Percentiles rank a stretch among this genome's conserved stretches.
Evolutionary conservation across 2,329 filamentous ascomycete species (phyloP).

Genomic region (Pseudopithomyces maydicus): DNA sequence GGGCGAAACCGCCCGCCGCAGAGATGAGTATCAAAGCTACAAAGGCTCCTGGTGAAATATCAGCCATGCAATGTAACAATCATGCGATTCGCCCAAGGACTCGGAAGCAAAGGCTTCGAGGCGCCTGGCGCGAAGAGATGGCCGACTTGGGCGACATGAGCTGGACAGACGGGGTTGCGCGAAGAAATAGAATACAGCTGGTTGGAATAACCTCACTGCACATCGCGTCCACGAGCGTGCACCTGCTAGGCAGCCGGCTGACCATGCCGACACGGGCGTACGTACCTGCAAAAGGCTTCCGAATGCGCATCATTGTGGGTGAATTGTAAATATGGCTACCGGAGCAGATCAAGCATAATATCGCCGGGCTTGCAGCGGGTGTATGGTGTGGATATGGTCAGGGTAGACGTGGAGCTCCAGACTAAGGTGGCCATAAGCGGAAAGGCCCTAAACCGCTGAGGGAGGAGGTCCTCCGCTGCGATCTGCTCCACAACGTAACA

Average conservation of each 20-base stretch:
- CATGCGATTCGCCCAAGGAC: background rate
- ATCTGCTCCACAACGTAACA: slow-evolving; percentile 23
- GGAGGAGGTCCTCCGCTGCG: slow-evolving; percentile 11
- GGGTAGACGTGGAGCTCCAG: background rate
- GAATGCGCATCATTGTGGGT: slow-evolving; percentile 71
- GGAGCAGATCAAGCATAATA: background rate
- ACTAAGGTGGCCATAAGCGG: no score
- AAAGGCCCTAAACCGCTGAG: slow-evolving; percentile 16
- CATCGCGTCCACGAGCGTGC: background rate
- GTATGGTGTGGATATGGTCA: background rate
- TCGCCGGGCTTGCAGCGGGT: background rate
- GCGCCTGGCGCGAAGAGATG: background rate
- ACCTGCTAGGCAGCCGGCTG: slow-evolving; percentile 13
- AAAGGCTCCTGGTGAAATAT: slow-evolving; percentile 49
- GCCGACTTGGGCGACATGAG: no score
- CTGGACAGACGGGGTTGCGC: no score
- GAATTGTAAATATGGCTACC: background rate
- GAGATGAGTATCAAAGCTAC: slow-evolving; percentile 68
- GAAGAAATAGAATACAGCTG: no score
- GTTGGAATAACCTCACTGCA: no score
- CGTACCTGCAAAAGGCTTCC: slow-evolving; percentile 85
- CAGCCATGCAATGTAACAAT: background rate
- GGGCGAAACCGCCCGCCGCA: slow-evolving; percentile 73
- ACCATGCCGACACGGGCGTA: slow-evolving; percentile 25
- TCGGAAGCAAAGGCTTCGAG: background rate